These are phyloP conservation scores for Chionographis japonica DNA, from an alignment of 106 monocot species.

Conservation along the genomic window DNA sequence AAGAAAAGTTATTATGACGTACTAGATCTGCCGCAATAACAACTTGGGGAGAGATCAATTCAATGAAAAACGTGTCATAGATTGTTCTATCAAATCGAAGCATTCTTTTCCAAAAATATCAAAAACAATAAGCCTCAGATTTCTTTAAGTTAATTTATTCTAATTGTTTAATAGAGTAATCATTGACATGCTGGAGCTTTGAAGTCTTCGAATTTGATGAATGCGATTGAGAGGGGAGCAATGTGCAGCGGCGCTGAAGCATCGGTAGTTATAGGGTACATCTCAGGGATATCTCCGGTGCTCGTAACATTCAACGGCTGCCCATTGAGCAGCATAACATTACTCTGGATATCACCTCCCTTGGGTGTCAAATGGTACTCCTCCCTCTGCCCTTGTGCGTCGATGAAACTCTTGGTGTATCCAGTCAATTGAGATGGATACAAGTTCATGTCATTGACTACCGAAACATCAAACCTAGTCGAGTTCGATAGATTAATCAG, in stretches of 20 bases:
- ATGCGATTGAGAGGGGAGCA: conserved; percentile 41
- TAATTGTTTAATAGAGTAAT: not conserved
- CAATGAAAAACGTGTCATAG: too few relatives aligned
- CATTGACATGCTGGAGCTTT: conserved; percentile 37
- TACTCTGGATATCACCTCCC: conserved; percentile 35
- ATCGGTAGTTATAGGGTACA: conserved; percentile 21
- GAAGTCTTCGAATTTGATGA: conserved; percentile 29
- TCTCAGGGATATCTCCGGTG: conserved; percentile 24
- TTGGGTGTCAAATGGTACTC: conserved; percentile 45
- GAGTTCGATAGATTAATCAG: conserved; percentile 46
- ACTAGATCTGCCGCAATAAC: too few relatives aligned
- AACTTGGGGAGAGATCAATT: too few relatives aligned
- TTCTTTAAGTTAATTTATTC: too few relatives aligned
- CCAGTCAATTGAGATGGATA: conserved; percentile 1
- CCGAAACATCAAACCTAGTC: conserved; percentile 27
- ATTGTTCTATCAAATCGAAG: too few relatives aligned
- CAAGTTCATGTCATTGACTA: conserved; percentile 23
- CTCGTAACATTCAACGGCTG: conserved; percentile 30
- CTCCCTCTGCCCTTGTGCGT: conserved; percentile 15
- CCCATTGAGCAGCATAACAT: conserved; percentile 55
- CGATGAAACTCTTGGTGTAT: not conserved
- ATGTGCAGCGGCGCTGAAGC: conserved; percentile 9
- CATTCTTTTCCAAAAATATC: too few relatives aligned
- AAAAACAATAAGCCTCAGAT: too few relatives aligned
- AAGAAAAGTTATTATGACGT: too few relatives aligned